Evolutionary conservation across 1,139 yeast genomes (phyloP).

Genomic region (Oligophagozyma castellii): DNA sequence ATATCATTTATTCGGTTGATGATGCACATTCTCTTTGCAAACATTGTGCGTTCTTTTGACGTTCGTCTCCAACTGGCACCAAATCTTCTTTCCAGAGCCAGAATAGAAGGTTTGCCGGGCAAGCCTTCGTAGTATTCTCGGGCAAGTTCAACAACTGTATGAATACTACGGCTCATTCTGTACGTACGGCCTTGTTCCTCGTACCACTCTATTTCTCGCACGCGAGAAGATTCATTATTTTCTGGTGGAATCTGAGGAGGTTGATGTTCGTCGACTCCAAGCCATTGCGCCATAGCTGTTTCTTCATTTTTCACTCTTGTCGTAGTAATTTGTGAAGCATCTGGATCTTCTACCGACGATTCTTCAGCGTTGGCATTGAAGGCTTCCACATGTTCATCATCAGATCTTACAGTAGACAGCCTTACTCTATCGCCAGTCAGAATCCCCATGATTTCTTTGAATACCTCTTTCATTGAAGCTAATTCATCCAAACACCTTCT

Average conservation of each 20-base stretch:
- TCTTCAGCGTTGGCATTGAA: too few relatives aligned
- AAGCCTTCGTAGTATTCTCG: conserved; percentile 21
- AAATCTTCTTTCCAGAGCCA: conserved; percentile 17
- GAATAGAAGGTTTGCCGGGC: conserved; percentile 18
- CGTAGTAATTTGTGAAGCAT: too few relatives aligned
- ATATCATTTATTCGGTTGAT: conserved; percentile 15
- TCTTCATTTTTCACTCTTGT: conserved; percentile 10
- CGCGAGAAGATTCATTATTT: too few relatives aligned
- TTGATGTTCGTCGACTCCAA: neutral
- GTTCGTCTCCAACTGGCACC: conserved; percentile 20
- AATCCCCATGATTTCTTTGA: conserved; percentile 26
- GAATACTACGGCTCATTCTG: conserved; percentile 16
- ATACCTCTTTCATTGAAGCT: conserved; percentile 19
- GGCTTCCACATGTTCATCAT: conserved; percentile 3
- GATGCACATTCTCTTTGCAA: conserved; percentile 19
- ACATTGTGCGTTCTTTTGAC: conserved; percentile 17
- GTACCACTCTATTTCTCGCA: neutral
- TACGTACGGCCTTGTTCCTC: conserved; percentile 6
- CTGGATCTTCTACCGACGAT: too few relatives aligned
- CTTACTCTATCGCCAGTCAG: conserved; percentile 28
- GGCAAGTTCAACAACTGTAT: conserved; percentile 16
- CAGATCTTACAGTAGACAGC: conserved; percentile 26
- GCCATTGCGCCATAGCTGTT: too few relatives aligned
- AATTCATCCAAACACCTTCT: conserved; percentile 14
- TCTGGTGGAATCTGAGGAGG: neutral